These are phyloP conservation scores for Isabelozyma rhagii DNA, from an alignment of 805 yeast species.

Conservation along the genomic window DNA sequence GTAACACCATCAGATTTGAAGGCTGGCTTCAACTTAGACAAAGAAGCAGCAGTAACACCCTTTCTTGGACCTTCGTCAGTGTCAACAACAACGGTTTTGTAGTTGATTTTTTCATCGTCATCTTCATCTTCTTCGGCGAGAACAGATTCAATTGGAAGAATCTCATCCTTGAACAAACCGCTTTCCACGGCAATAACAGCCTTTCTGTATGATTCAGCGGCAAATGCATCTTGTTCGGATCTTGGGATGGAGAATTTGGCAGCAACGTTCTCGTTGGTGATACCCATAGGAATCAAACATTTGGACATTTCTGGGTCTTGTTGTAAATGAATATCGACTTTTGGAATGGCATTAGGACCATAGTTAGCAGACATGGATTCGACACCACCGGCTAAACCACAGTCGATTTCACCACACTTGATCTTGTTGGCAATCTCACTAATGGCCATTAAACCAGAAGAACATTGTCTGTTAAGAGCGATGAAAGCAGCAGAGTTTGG, in stretches of 20 bases:
- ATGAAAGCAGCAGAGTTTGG: slow-evolving; percentile 76
- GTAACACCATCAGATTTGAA: slow-evolving; percentile 82
- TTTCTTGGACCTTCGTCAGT: slow-evolving; percentile 89
- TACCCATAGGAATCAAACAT: slow-evolving; percentile 95
- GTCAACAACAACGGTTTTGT: slow-evolving; percentile 43
- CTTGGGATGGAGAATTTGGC: slow-evolving; percentile 61
- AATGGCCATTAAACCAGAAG: slow-evolving; percentile 89
- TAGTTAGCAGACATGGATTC: slow-evolving; percentile 92
- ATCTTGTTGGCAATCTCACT: slow-evolving; percentile 89
- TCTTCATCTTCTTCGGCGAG: slow-evolving; percentile 51
- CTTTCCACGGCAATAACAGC: slow-evolving; percentile 70
- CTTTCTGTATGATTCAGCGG: slow-evolving; percentile 81
- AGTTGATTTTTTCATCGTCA: slow-evolving; percentile 54
- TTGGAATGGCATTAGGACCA: slow-evolving; percentile 73
- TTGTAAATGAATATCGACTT: slow-evolving; percentile 30
- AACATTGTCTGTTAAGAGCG: slow-evolving; percentile 91
- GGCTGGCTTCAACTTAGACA: slow-evolving; percentile 80
- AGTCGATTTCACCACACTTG: slow-evolving; percentile 78
- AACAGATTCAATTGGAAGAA: slow-evolving; percentile 72
- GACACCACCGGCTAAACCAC: slow-evolving; percentile 90
- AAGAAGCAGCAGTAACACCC: slow-evolving; percentile 76
- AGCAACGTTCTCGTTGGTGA: slow-evolving; percentile 90
- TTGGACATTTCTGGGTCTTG: slow-evolving; percentile 43
- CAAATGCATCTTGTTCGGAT: slow-evolving; percentile 78
- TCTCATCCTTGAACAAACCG: slow-evolving; percentile 86